phyloP scores from a whole-genome alignment of 345 rosid species.

The Pugionium dolabratum region DNA sequence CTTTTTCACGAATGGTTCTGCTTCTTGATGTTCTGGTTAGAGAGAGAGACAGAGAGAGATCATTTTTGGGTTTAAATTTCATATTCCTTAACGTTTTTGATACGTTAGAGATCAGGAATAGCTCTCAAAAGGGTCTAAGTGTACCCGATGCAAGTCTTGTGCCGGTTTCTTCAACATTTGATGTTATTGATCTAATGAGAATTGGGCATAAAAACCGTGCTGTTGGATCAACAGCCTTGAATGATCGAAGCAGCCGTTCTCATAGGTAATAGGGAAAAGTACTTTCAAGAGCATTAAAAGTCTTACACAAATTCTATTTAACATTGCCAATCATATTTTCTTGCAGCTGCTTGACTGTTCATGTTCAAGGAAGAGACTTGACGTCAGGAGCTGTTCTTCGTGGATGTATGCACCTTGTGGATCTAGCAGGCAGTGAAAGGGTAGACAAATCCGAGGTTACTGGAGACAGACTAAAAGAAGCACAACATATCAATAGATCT shows the following conservation, averaged over 20 bases:
- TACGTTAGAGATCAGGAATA: constrained; percentile 91
- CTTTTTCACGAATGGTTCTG: constrained; percentile 42
- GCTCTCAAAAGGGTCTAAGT: constrained; percentile 88
- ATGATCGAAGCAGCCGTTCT: constrained; percentile 98
- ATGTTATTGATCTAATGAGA: constrained; percentile 89
- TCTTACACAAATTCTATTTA: constrained; percentile 15
- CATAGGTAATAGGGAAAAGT: constrained; percentile 60
- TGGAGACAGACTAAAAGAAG: constrained; percentile 93
- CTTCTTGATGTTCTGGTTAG: constrained; percentile 18
- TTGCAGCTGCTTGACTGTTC: constrained; percentile 94
- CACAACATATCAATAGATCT: constrained; percentile 88
- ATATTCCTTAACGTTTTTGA: constrained; percentile 51
- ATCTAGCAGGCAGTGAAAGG: constrained; percentile 97
- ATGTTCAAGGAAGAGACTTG: constrained; percentile 89
- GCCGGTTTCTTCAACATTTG: constrained; percentile 78
- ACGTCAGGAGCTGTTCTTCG: constrained; percentile 76
- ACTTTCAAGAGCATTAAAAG: constrained; percentile 10
- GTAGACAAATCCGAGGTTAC: constrained; percentile 47
- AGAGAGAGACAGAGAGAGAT: constrained; percentile 2
- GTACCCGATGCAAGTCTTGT: constrained; percentile 92
- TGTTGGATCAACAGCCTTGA: constrained; percentile 91
- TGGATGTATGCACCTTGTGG: constrained; percentile 98
- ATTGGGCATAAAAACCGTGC: constrained; percentile 88
- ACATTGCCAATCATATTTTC: constrained; percentile 25
- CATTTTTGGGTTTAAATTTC: constrained; percentile 2